Evolutionary conservation across 306 rosid genomes (phyloP).

Genomic region (Oemleria cerasiformis): DNA sequence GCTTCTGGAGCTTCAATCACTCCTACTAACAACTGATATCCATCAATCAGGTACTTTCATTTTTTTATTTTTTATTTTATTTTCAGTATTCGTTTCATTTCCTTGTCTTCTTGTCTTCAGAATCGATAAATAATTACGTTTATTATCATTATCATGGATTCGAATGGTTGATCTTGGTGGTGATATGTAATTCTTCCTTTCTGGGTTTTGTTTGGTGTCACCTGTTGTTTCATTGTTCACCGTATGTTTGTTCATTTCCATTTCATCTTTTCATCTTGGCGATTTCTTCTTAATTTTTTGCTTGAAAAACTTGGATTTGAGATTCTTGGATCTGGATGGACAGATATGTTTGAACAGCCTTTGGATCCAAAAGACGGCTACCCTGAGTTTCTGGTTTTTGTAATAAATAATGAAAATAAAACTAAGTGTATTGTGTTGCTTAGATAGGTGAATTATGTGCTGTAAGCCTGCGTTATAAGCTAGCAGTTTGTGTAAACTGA

Average conservation of each 20-base stretch:
- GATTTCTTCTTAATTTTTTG: background rate
- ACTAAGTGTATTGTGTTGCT: background rate
- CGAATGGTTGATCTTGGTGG: background rate
- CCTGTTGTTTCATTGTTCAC: background rate
- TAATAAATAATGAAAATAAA: background rate
- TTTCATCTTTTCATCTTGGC: background rate
- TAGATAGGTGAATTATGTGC: conserved; percentile 3
- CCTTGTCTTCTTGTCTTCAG: background rate
- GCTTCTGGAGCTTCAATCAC: conserved; percentile 10
- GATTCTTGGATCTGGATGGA: background rate
- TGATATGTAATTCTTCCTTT: background rate
- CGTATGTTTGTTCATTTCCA: background rate
- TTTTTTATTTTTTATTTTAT: background rate
- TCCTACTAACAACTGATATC: background rate
- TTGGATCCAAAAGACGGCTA: conserved; percentile 3
- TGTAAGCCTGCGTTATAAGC: background rate
- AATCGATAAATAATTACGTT: background rate
- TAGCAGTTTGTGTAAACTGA: background rate
- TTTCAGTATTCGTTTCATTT: background rate
- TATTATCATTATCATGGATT: background rate
- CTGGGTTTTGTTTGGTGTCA: background rate
- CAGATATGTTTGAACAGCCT: background rate
- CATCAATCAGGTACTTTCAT: conserved; percentile 7
- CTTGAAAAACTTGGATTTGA: background rate
- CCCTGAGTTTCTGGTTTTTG: background rate